Evolutionary conservation across 2,329 filamentous ascomycete species (phyloP), one percentile per base, ranked within the genome.

Genomic region (Westerdykella ornata): DNA sequence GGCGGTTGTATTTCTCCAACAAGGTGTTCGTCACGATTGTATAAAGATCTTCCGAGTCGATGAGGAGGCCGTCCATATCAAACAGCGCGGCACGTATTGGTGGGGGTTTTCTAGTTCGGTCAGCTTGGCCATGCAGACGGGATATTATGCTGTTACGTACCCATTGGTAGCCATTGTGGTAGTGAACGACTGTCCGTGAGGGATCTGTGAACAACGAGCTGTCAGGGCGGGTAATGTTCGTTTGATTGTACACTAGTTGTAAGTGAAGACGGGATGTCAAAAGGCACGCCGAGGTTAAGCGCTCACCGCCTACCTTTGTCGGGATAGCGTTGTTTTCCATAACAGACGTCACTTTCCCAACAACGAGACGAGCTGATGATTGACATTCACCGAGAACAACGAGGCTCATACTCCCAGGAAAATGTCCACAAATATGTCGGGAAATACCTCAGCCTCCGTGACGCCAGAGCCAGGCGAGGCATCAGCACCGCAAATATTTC

Each of bases 51-150:
- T 97, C 92, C 26, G 86, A 88, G 68, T 97, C 82, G 62, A 98
- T 85, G 15, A 98, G 79, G 28, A 98, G 82, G 46, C 92, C 92
- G 68, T 98, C 92, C 89, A 97, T 96, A 73, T 98, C 92, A 66
- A 98, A 97, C 51, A 98, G 82, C 68, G 89, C 96, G 53, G 90
- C 92, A 54, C 88, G 79, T 44, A 97, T 76, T 81, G 15, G 86
- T 84, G 66, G 88, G 35, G 39, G 39, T 13, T 31, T 29, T 33
- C 17, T 35, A 13, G 32, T 28, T 42, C 42, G 41, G 28, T 13
- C 33, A 26, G 35, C 26, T 18, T 36, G 17, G 16, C 17, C 29
- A 17, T 5, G 14, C 19, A 20, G 22, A 16, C 14, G 16, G 36
- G 19, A 28, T 6, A n/a, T 12, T n/a, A 20, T 16, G 18, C 14